Evolutionary conservation across 345 rosid species (phyloP), one percentile per base, ranked within the genome.

Genomic region (Eucalyptus globulus): DNA sequence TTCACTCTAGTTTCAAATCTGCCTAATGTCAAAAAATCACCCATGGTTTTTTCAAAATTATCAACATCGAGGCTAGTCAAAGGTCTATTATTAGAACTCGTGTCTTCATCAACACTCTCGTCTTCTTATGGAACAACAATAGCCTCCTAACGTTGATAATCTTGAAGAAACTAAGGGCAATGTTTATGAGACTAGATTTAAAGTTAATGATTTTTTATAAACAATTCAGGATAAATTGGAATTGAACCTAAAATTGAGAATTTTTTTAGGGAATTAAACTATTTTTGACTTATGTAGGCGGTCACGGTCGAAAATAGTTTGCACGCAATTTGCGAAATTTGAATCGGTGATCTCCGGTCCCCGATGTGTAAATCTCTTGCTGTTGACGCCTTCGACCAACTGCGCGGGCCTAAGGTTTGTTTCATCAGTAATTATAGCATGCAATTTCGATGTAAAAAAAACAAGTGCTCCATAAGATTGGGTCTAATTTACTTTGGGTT

Each of bases 61-160:
- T 65, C 2, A 16, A 7, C 10, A 14, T 15, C 11, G 0, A n/a
- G 21, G 16, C 5, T 0, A n/a, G 1, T 65, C 16, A n/a, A n/a
- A 31, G 3, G 37, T 65, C 37, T 65, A 8, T 15, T 4, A 15
- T 7, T 15, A 7, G 37, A 65, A 65, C 37, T 8, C 1, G 0
- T 1, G 16, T 27, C 16, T 62, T 27, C 5, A 29, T 62, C 15
- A 13, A 29, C 31, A 62, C 31, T 14, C 69, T 6, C 0, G n/a
- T 4, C 0, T 62, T 29, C 16, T 27, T 27, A 27, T 62, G 31
- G 31, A 62, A 62, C 16, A 27, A 62, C 34, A 2, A 6, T 13
- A 3, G 15, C 11, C 6, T 65, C 40, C 10, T 65, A 16, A n/a
- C 0, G 2, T 65, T 3, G 19, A 65, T n/a, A 14, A 65, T 65